phyloP scores from a whole-genome alignment of 2,329 filamentous ascomycete species.

The Cryphonectria radicalis region DNA sequence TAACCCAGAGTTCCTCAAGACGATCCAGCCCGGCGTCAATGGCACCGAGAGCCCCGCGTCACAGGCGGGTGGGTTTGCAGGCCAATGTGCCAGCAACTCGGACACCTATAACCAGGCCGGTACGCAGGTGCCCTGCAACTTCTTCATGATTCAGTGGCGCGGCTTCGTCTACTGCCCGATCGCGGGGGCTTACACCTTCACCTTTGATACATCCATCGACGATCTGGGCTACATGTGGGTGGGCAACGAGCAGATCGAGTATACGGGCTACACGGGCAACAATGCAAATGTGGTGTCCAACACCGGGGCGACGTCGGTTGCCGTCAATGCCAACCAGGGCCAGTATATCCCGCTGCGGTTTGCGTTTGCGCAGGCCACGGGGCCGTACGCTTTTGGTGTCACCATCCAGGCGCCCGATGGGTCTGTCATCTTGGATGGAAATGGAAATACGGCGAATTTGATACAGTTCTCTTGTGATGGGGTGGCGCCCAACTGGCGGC shows the following conservation, averaged over 20 bases:
- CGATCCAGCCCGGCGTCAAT: background rate
- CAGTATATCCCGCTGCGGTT: slow-evolving; percentile 16
- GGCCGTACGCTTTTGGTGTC: background rate
- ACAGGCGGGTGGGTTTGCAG: background rate
- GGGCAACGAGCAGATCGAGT: background rate
- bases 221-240: slow-evolving; percentile 7
- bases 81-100: background rate
- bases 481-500: background rate
- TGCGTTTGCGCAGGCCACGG: background rate
- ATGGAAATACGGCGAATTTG: background rate
- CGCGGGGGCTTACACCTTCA: background rate
- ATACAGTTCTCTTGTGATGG: slow-evolving; percentile 7
- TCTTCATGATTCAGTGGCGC: background rate
- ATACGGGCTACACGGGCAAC: background rate
- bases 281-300: background rate
- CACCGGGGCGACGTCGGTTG: no score
- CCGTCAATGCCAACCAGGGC: background rate
- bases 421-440: background rate
- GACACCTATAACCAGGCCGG: background rate
- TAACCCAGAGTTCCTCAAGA: slow-evolving; percentile 7
- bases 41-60: background rate
- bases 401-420: slow-evolving; percentile 11
- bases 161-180: background rate
- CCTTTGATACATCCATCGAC: background rate
- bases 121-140: background rate